phyloP scores from a whole-genome alignment of 768 basidiomycete genomes.

The Termitomyces sp. region DNA sequence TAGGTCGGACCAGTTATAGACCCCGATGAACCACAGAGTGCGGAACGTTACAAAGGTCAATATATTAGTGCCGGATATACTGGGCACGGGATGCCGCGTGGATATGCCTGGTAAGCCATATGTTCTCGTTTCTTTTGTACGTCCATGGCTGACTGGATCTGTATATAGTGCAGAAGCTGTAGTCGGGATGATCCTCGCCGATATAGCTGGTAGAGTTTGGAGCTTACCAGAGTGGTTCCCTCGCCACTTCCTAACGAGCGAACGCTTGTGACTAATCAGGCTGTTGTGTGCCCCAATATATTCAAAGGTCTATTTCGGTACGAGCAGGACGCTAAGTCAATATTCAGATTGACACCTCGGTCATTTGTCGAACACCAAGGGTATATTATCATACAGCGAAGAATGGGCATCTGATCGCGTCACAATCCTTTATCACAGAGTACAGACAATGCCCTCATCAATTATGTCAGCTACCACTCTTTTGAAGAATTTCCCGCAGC shows the following conservation, averaged over 20 bases:
- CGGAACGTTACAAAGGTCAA: slow-evolving; percentile 42
- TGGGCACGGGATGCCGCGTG: slow-evolving; percentile 79
- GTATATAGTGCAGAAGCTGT: slow-evolving; percentile 53
- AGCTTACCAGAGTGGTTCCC: slow-evolving; percentile 59
- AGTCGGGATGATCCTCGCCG: slow-evolving; percentile 50
- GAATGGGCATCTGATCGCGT: not conserved
- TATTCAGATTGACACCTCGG: too few species aligned
- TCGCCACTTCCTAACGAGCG: slow-evolving; percentile 38
- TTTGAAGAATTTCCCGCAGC: not conserved
- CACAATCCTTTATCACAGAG: not conserved
- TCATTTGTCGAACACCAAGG: too few species aligned
- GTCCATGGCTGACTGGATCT: not conserved
- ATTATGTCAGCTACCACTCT: not conserved
- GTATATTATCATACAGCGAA: not conserved
- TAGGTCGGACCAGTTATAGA: slow-evolving; percentile 61
- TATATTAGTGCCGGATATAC: slow-evolving; percentile 69
- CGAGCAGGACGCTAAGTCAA: not conserved
- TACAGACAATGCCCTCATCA: too few species aligned
- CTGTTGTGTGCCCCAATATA: not conserved
- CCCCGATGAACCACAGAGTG: slow-evolving; percentile 12
- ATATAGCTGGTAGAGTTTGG: slow-evolving; percentile 42
- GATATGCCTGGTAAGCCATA: slow-evolving; percentile 55
- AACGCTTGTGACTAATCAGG: not conserved
- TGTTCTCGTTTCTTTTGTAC: not conserved
- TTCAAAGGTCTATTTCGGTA: not conserved